These are phyloP conservation scores for Talaromyces albobiverticillius DNA, from an alignment of 2,329 filamentous ascomycete genomes.

Conservation along the genomic window DNA sequence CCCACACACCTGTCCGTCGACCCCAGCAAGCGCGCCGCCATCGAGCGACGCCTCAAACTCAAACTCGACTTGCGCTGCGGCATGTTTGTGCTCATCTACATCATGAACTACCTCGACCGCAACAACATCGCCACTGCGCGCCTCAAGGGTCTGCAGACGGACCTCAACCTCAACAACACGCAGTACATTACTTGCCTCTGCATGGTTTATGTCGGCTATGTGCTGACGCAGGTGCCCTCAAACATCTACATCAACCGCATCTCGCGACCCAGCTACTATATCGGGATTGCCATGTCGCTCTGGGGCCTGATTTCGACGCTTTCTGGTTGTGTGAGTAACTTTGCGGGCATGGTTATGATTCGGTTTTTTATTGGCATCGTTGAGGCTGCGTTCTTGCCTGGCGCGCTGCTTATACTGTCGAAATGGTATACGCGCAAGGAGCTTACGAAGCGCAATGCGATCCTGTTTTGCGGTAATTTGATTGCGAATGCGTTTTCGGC, in stretches of 20 bases:
- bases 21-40: neutral
- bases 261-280: constrained; percentile 51
- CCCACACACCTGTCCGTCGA: neutral
- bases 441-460: constrained; percentile 62
- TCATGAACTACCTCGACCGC: constrained; percentile 17
- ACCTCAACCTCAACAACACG: constrained; percentile 42
- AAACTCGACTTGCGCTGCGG: constrained; percentile 7
- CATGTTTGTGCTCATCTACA: constrained; percentile 10
- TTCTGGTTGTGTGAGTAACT: constrained; percentile 25
- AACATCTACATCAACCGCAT: constrained; percentile 52
- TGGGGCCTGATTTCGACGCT: constrained; percentile 22
- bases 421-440: constrained; percentile 63
- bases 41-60: neutral
- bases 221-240: constrained; percentile 52
- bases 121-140: constrained; percentile 78
- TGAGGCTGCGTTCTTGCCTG: constrained; percentile 33
- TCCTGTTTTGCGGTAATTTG: constrained; percentile 70
- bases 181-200: constrained; percentile 52
- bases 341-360: constrained; percentile 22
- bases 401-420: constrained; percentile 31
- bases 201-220: constrained; percentile 54
- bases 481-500: constrained; percentile 71
- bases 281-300: constrained; percentile 19
- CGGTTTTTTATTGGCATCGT: constrained; percentile 26
- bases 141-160: constrained; percentile 55